Evolutionary conservation across 768 basidiomycete species (phyloP), one percentile per base, ranked within the genome.

Genomic region (Ephemerocybe angulata): DNA sequence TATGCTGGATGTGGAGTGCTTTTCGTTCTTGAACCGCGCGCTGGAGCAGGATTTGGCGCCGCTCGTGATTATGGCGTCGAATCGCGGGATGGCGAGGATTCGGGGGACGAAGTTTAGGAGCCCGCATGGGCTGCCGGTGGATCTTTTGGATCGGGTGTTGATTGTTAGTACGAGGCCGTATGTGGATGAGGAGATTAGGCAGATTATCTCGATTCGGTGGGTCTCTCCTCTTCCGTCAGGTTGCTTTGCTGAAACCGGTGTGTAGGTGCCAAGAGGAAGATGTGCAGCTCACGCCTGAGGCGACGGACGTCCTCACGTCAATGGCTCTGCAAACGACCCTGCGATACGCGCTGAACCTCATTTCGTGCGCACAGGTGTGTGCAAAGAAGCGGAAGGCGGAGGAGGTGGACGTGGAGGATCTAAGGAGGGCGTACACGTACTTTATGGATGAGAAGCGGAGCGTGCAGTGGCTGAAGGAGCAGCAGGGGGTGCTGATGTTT

Each of bases 1-100:
- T 78, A 99, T 99, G 96, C 86, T 99, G 60, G 96, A 99, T 70
- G 98, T 99, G 58, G 96, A 98, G 69, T 98, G 96, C 67, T 98
- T 98, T 78, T 97, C 95, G 6, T 99, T 95, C 81, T 78, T 99
- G 56, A 99, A 99, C 69, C 85, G 96, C 30, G 96, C 96, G 2
- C 78, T 99, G 46, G 96, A 99, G 68, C 86, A 87, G 57, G 95
- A 96, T 58, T 79, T 98, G 1, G 87, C 96, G 1, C 96, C 96
- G 1, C 76, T 98, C 51, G 96, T 99, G 33, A 93, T 99, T 63
- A 98, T 99, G 96, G 96, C 96, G 1, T 93, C 91, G 42, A 99
- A 99, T 68, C 81, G 96, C 15, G 96, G 96, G 4, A 93, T 93
- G 82, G 85, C 94, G 4, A 82, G 90, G 50, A 97, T 99, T 70